These are phyloP conservation scores for Purshia tridentata DNA, from an alignment of 306 rosid species.

Conservation along the genomic window DNA sequence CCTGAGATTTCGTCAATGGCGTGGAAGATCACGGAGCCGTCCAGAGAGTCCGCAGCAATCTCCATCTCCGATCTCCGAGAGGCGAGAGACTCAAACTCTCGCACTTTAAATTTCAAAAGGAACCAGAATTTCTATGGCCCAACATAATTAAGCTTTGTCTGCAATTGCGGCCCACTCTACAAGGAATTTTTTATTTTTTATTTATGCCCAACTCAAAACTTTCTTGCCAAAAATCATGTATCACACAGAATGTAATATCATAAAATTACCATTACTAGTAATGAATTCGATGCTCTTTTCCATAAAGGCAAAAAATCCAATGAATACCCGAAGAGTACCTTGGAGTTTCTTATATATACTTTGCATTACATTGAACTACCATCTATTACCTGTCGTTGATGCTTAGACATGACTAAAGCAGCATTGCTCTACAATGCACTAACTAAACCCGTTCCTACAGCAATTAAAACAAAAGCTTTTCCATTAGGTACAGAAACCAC, in stretches of 20 bases:
- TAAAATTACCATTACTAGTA: no score
- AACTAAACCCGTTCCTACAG: neutral
- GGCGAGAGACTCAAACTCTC: constrained; percentile 15
- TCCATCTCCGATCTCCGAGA: constrained; percentile 42
- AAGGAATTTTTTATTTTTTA: no score
- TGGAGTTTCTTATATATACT: neutral
- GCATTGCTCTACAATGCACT: neutral
- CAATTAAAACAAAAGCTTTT: neutral
- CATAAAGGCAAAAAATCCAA: no score
- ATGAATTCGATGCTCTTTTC: no score
- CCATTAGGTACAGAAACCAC: neutral
- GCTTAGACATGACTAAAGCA: neutral
- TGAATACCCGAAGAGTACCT: no score
- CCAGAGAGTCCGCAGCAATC: constrained; percentile 44
- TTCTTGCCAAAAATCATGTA: no score
- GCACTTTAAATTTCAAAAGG: neutral
- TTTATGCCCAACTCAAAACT: no score
- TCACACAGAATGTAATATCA: no score
- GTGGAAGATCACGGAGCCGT: constrained; percentile 59
- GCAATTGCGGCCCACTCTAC: no score
- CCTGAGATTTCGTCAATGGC: constrained; percentile 63
- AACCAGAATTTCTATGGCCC: neutral
- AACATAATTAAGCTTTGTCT: no score
- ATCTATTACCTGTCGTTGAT: neutral
- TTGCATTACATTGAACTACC: neutral